Base-by-base conservation (phyloP, 176 grass and related monocot genomes). In the Oryza rufipogon region DNA sequence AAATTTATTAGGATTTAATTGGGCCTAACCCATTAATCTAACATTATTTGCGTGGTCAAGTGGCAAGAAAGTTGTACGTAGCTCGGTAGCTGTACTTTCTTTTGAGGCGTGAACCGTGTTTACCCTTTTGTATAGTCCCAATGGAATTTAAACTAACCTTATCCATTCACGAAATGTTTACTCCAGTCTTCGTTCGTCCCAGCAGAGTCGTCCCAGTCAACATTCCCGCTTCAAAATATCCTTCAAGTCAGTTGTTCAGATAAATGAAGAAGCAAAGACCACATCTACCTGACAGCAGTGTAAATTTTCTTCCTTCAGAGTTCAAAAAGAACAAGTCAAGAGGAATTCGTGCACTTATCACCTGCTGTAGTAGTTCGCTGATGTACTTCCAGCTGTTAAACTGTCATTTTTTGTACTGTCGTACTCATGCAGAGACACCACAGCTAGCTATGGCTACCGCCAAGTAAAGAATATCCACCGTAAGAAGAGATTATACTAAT, bases 381-480 rank as follows among this genome's bases (percentile, higher is more conserved):
- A n/a, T 58, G 17, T 58, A 58, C 19, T 22, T 48, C 66, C 75
- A 54, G 3, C 72, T 63, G 49, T 47, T 48, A 26, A 70, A 47
- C 72, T 15, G 77, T 61, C 63, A 32, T 9, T 60, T 44, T 48
- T 64, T 61, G 2, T 11, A 17, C 36, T 5, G 64, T 70, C 72
- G 6, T 6, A 20, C 46, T 60, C 65, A 39, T 15, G 73, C 17
- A 38, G 13, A 64, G 23, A n/a, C 46, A 78, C 42, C 69, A 26
- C 17, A 64, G 17, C 17, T 58, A 72, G 9, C 34, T 32, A 60
- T 32, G 45, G 17, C 2, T 30, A 28, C 48, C 7, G 6, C 23
- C 68, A 45, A 30, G 51, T 67, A 42, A 42, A 15, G 61, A 77
- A 65, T 83, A 71, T 82, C 13, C 73, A 64, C 6, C 14, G 73